Evolutionary conservation across 2,329 filamentous ascomycete genomes (phyloP).

Genomic region (Plenodomus tracheiphilus): DNA sequence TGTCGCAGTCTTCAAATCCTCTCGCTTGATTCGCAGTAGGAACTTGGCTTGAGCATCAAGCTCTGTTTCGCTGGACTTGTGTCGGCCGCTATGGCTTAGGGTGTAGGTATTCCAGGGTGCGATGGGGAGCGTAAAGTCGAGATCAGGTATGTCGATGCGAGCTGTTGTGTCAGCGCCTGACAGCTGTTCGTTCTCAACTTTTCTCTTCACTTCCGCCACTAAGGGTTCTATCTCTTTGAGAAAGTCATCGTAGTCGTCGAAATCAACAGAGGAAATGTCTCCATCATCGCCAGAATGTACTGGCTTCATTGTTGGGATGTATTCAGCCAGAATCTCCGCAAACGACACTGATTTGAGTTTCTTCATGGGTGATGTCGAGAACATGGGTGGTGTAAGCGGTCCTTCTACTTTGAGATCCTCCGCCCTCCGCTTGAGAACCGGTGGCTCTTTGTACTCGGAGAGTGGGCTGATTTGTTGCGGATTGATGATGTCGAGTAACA

Average conservation of each 20-base stretch:
- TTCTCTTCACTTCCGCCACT: conserved; percentile 41
- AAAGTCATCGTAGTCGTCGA: conserved; percentile 40
- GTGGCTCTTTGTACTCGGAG: conserved; percentile 4
- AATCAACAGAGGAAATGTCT: conserved; percentile 11
- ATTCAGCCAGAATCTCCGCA: conserved; percentile 39
- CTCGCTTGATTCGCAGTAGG: conserved; percentile 40
- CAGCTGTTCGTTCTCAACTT: conserved; percentile 51
- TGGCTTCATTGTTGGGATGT: conserved; percentile 35
- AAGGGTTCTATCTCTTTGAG: conserved; percentile 41
- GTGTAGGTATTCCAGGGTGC: conserved; percentile 53
- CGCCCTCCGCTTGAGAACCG: conserved; percentile 37
- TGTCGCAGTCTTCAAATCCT: conserved; percentile 29
- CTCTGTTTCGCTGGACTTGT: conserved; percentile 19
- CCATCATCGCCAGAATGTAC: conserved; percentile 20
- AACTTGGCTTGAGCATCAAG: conserved; percentile 37
- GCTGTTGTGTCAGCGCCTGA: conserved; percentile 52
- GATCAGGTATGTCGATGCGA: conserved; percentile 53
- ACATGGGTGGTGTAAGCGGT: conserved; percentile 49
- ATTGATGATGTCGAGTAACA: conserved; percentile 36
- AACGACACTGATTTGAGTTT: conserved; percentile 48
- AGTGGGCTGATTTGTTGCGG: conserved; percentile 23
- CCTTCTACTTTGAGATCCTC: conserved; percentile 51
- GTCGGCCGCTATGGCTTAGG: conserved; percentile 9
- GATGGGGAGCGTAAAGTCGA: conserved; percentile 49
- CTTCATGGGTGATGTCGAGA: conserved; percentile 43